Percentiles rank a stretch among this genome's conserved stretches.
These are phyloP conservation scores for Pharus latifolius DNA, from an alignment of 176 grass and related monocot genomes.

Conservation along the genomic window DNA sequence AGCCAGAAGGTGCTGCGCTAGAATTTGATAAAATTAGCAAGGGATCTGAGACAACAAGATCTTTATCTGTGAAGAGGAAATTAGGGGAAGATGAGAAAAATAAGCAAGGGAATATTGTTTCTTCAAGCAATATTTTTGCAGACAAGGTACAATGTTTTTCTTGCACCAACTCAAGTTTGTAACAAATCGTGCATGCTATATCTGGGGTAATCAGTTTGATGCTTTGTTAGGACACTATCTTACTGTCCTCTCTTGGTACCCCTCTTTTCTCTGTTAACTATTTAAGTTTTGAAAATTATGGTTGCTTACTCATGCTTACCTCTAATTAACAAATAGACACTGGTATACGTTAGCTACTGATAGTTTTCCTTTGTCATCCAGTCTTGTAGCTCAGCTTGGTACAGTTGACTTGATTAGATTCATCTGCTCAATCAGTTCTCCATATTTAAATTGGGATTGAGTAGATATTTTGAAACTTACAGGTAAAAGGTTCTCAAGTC, in stretches of 20 bases:
- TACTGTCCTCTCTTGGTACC: background rate
- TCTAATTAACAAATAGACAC: background rate
- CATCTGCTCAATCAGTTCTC: background rate
- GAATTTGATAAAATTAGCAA: conserved; percentile 43
- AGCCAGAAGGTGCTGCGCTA: conserved; percentile 20
- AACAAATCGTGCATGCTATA: background rate
- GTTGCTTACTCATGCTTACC: background rate
- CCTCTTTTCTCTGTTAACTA: too few relatives aligned
- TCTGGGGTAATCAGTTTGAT: background rate
- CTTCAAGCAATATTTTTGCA: background rate
- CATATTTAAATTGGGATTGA: conserved; percentile 2
- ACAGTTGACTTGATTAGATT: background rate
- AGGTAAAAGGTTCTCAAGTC: conserved; percentile 55
- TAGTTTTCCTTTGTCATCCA: background rate
- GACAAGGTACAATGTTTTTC: conserved; percentile 44
- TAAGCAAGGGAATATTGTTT: conserved; percentile 37
- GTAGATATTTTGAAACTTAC: conserved; percentile 19
- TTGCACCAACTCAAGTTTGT: background rate
- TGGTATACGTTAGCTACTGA: too few relatives aligned
- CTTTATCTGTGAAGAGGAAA: conserved; percentile 48
- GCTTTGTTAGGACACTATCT: background rate
- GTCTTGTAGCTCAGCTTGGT: background rate
- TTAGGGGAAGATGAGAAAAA: conserved; percentile 45
- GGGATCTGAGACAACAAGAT: conserved; percentile 43
- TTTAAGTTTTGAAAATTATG: background rate